Conservation (phyloP, 2,329 filamentous ascomycete genomes). For the Aspergillus pseudotamarii region DNA sequence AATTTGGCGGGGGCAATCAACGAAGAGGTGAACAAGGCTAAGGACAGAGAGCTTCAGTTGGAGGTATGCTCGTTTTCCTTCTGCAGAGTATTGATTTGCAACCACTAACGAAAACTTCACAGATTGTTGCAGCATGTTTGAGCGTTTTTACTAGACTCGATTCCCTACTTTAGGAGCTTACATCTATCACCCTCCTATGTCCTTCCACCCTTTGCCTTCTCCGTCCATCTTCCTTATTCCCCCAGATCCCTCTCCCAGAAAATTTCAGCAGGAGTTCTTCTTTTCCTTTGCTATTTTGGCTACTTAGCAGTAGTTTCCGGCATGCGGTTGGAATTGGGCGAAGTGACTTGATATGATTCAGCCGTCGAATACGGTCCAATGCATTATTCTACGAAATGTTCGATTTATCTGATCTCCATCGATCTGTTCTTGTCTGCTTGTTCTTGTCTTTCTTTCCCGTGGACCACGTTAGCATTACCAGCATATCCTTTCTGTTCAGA, state of each 20-base stretch:
- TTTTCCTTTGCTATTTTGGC: constrained; percentile 21
- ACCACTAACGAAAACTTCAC: constrained; percentile 7
- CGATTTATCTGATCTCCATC: constrained; percentile 13
- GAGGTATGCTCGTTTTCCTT: constrained; percentile 65
- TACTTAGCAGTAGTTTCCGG: constrained; percentile 30
- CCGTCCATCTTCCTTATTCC: constrained; percentile 17
- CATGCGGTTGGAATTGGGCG: constrained; percentile 27
- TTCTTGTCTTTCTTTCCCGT: constrained; percentile 7
- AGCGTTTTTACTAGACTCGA: constrained; percentile 98
- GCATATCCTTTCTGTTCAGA: neutral
- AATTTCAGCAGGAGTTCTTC: constrained; percentile 9
- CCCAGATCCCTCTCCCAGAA: constrained; percentile 17
- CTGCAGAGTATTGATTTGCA: neutral
- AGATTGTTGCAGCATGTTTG: constrained; percentile 89
- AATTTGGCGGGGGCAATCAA: constrained; percentile 85
- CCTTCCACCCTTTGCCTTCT: constrained; percentile 10
- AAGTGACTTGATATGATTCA: constrained; percentile 20
- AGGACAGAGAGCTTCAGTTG: constrained; percentile 93
- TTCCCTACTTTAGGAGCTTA: constrained; percentile 71
- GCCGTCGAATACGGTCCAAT: constrained; percentile 26
- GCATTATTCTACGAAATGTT: constrained; percentile 32
- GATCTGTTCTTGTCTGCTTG: constrained; percentile 19
- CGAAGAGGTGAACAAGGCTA: constrained; percentile 82
- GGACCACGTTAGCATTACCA: neutral
- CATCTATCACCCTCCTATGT: constrained; percentile 3